These are phyloP conservation scores for Croton laevigatus DNA, from an alignment of 441 rosid genomes.

Conservation along the genomic window DNA sequence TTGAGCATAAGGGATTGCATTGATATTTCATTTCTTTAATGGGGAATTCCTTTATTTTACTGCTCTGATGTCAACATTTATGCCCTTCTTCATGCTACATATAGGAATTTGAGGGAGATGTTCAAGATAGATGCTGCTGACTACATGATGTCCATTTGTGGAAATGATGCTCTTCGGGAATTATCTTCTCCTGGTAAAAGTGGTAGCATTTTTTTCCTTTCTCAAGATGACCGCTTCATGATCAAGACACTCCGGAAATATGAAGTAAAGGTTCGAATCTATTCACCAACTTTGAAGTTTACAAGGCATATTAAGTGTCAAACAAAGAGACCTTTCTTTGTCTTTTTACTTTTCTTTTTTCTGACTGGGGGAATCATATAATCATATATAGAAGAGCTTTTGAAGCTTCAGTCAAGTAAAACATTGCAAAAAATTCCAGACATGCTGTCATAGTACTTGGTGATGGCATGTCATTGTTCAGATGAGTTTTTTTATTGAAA, in stretches of 20 bases:
- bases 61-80: slow-evolving; percentile 8
- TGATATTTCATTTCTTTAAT: not conserved
- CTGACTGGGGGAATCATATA: not conserved
- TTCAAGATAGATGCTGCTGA: slow-evolving; percentile 98
- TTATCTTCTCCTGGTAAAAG: slow-evolving; percentile 99
- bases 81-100: slow-evolving; percentile 22
- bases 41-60: not conserved
- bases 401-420: not conserved
- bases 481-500: not conserved
- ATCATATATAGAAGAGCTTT: not conserved
- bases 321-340: not conserved
- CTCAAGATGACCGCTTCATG: slow-evolving; percentile 98
- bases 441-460: not conserved
- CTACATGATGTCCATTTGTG: slow-evolving; percentile 98
- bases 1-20: not conserved
- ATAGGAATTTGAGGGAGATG: slow-evolving; percentile 93
- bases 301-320: not conserved
- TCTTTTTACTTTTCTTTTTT: not conserved
- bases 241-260: slow-evolving; percentile 95
- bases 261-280: slow-evolving; percentile 85
- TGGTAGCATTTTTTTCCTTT: slow-evolving; percentile 91
- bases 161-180: slow-evolving; percentile 92
- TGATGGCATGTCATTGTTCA: not conserved
- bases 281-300: slow-evolving; percentile 13
- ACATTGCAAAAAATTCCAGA: not conserved